A percentile compares a stretch with the other conserved stretches of the same genome.
These are phyloP conservation scores for Epichloe gansuensis DNA, from an alignment of 2,329 filamentous ascomycete species.

Conservation along the genomic window DNA sequence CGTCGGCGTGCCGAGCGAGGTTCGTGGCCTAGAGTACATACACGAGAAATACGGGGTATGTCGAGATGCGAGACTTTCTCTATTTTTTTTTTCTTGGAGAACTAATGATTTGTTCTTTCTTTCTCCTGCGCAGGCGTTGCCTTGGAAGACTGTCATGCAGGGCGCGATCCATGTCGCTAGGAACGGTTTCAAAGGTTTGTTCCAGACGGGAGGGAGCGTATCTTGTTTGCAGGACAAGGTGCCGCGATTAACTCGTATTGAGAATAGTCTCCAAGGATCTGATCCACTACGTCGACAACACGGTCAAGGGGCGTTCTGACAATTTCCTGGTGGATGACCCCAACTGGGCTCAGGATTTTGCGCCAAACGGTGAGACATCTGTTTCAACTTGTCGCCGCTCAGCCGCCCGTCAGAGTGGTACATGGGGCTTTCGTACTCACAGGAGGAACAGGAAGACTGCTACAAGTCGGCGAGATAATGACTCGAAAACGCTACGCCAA, in stretches of 20 bases:
- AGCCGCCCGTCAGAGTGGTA: background rate
- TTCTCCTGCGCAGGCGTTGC: conserved; percentile 29
- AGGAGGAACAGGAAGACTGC: conserved; percentile 37
- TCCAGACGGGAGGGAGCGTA: background rate
- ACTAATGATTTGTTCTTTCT: background rate
- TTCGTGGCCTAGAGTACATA: conserved; percentile 68
- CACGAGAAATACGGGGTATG: conserved; percentile 57
- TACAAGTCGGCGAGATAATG: conserved; percentile 65
- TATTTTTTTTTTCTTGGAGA: background rate
- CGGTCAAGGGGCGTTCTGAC: conserved; percentile 15
- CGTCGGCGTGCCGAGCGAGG: conserved; percentile 58
- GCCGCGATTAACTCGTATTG: background rate
- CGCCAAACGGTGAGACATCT: conserved; percentile 50
- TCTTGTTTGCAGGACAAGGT: background rate
- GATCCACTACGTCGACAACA: conserved; percentile 56
- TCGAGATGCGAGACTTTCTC: background rate
- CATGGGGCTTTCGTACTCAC: conserved; percentile 3
- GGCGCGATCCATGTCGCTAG: conserved; percentile 65
- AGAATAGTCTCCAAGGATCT: conserved; percentile 55
- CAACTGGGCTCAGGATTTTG: conserved; percentile 79
- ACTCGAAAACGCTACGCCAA: conserved; percentile 67
- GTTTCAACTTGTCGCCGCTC: background rate
- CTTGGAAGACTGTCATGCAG: conserved; percentile 60
- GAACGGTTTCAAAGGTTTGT: conserved; percentile 49
- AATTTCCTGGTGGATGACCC: conserved; percentile 66